phyloP scores from a whole-genome alignment of 2,329 filamentous ascomycete genomes.

The Mariannaea sp. region DNA sequence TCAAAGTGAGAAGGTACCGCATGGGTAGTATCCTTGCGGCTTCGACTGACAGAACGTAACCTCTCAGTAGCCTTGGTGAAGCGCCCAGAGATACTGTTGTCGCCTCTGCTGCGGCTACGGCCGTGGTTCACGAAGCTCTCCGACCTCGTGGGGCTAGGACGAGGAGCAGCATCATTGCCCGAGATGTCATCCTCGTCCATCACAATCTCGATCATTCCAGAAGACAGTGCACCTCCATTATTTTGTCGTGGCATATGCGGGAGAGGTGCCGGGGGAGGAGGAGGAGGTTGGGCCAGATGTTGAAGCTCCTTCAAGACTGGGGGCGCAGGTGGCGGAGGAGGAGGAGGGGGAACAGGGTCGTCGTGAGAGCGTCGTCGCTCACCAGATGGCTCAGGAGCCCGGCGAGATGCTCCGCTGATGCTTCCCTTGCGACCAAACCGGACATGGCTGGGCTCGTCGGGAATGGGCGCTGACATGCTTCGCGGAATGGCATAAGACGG shows the following conservation, averaged over 20 bases:
- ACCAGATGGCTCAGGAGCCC: conserved; percentile 51
- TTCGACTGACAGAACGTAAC: conserved; percentile 63
- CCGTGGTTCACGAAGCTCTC: conserved; percentile 50
- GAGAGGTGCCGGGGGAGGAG: conserved; percentile 64
- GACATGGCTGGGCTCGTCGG: conserved; percentile 43
- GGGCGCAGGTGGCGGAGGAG: conserved; percentile 55
- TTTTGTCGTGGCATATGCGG: conserved; percentile 50
- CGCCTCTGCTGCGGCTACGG: conserved; percentile 61
- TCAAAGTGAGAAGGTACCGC: conserved; percentile 39
- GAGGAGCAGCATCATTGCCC: conserved; percentile 30
- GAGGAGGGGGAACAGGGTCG: conserved; percentile 55
- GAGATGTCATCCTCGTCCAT: conserved; percentile 62
- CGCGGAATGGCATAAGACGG: conserved; percentile 58
- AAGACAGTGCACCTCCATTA: conserved; percentile 50
- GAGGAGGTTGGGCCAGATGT: conserved; percentile 64
- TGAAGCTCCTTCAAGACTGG: conserved; percentile 66
- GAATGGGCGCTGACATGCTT: conserved; percentile 65
- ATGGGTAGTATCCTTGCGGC: conserved; percentile 49
- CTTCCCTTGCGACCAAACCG: conserved; percentile 44
- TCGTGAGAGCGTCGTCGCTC: conserved; percentile 56
- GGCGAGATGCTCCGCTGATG: conserved; percentile 46
- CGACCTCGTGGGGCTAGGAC: conserved; percentile 46
- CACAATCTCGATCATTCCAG: conserved; percentile 68
- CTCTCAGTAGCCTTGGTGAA: conserved; percentile 63
- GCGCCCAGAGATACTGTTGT: conserved; percentile 57